A percentile compares a stretch with the other conserved stretches of the same genome.
phyloP scores from a whole-genome alignment of 306 rosid genomes.

The Rosa persica region DNA sequence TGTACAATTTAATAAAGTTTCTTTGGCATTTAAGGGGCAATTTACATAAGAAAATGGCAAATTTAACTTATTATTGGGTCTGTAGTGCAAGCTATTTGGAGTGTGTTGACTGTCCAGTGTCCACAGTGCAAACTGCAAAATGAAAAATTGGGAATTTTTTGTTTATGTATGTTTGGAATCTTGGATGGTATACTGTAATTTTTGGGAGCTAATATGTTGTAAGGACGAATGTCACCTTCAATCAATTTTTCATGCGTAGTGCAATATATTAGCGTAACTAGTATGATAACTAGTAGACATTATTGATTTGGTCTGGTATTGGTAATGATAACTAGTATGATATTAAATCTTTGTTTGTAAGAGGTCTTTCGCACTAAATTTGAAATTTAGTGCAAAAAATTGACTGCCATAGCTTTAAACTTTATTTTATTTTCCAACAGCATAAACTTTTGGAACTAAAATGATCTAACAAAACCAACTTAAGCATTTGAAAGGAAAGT shows the following conservation, averaged over 20 bases:
- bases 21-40: not conserved
- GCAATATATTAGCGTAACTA: not conserved
- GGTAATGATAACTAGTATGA: not conserved
- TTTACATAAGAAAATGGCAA: not conserved
- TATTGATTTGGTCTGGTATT: not conserved
- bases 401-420: not conserved
- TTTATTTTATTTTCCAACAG: not conserved
- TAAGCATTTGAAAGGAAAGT: not conserved
- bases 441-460: not conserved
- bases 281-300: too few species aligned
- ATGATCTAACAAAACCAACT: not conserved
- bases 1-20: not conserved
- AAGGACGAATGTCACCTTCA: not conserved
- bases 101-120: slow-evolving; percentile 17
- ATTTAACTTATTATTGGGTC: not conserved
- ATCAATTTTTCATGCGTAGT: not conserved
- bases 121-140: not conserved
- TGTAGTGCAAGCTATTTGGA: not conserved
- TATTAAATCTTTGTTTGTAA: not conserved
- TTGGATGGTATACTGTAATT: not conserved
- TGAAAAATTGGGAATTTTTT: not conserved
- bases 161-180: slow-evolving; percentile 7
- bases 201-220: not conserved
- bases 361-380: not conserved
- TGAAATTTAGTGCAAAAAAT: not conserved